Evolutionary conservation across 129 eudicot genomes (phyloP).

Genomic region (Flaveria ramosissima): DNA sequence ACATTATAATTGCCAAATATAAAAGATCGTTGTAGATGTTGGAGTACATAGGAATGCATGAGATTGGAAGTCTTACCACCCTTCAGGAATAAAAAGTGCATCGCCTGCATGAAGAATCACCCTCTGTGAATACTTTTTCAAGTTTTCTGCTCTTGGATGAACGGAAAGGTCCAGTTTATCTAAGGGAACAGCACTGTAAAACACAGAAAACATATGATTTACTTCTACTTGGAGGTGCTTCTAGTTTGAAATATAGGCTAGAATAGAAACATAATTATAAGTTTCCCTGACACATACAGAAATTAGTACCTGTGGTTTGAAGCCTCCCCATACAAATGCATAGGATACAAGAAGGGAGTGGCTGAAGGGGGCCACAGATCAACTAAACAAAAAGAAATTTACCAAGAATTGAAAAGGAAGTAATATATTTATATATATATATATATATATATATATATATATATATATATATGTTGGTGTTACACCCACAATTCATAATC

Average conservation of each 20-base stretch:
- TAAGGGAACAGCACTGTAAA: conserved; percentile 66
- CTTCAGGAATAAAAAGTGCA: conserved; percentile 95
- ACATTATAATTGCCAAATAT: background rate
- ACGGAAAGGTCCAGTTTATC: conserved; percentile 54
- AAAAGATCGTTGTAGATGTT: background rate
- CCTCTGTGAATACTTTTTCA: conserved; percentile 57
- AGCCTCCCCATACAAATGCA: conserved; percentile 90
- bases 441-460: background rate
- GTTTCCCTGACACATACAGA: conserved; percentile 14
- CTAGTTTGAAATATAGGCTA: conserved; percentile 10
- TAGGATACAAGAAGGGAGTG: conserved; percentile 71
- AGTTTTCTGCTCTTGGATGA: conserved; percentile 68
- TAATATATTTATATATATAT: background rate
- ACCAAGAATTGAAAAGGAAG: conserved; percentile 15
- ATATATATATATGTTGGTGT: background rate
- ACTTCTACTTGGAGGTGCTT: conserved; percentile 21
- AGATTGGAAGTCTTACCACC: conserved; percentile 60
- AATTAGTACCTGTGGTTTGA: conserved; percentile 84
- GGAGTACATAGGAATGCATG: conserved; percentile 7
- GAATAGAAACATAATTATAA: conserved; percentile 23
- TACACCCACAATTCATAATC: conserved; percentile 21
- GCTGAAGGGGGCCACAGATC: conserved; percentile 94
- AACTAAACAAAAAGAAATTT: conserved; percentile 47
- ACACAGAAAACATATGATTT: conserved; percentile 19
- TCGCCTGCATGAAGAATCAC: conserved; percentile 82